Percentiles rank a stretch among this genome's conserved stretches.
Evolutionary conservation across 225 moss, liverwort and hornwort species (phyloP).

Genomic region (Physcomitrellopsis africana): DNA sequence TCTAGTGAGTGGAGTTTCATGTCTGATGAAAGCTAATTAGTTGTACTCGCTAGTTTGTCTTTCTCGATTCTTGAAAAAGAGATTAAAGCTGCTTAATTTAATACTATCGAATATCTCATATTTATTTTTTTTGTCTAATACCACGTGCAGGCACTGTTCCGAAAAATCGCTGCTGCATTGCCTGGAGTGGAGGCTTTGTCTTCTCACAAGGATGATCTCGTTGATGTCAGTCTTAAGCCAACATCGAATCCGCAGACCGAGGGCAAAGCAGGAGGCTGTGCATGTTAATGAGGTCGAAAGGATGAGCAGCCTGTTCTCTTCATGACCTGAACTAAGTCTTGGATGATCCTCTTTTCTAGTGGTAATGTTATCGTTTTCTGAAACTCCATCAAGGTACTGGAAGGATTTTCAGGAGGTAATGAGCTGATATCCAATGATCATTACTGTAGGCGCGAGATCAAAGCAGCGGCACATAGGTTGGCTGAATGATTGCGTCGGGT

Average conservation of each 20-base stretch:
- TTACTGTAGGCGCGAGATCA: constrained; percentile 11
- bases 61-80: constrained; percentile 1
- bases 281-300: constrained; percentile 50
- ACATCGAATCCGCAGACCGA: constrained; percentile 59
- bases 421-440: constrained; percentile 20
- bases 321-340: constrained; percentile 17
- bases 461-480: constrained; percentile 18
- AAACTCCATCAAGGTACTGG: constrained; percentile 10
- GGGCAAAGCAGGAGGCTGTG: constrained; percentile 66
- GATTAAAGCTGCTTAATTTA: background rate
- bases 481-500: background rate
- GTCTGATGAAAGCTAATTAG: background rate
- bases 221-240: constrained; percentile 79
- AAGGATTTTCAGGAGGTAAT: constrained; percentile 12
- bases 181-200: constrained; percentile 90
- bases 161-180: constrained; percentile 84
- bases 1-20: background rate
- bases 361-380: constrained; percentile 5
- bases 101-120: background rate
- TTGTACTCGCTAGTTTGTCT: constrained; percentile 6
- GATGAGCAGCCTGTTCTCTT: background rate
- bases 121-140: background rate
- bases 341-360: background rate
- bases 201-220: constrained; percentile 76
- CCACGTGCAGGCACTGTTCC: constrained; percentile 63